Percentiles rank a stretch among this genome's conserved stretches.
These are phyloP conservation scores for Lagenidium giganteum DNA, from an alignment of 352 stramenopile genomes.

Conservation along the genomic window DNA sequence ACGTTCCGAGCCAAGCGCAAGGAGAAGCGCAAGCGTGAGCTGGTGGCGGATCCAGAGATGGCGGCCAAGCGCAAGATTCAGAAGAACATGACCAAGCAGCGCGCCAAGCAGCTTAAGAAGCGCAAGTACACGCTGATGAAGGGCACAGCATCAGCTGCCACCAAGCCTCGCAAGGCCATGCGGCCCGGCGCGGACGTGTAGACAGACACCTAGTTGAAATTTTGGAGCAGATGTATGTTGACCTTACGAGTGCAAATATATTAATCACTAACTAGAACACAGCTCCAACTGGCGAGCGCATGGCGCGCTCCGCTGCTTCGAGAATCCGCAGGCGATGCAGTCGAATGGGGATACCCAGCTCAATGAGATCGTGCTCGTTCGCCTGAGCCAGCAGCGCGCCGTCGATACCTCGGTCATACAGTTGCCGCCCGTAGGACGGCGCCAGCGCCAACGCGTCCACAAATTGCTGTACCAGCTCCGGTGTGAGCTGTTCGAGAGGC, in stretches of 20 bases:
- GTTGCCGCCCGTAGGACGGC: constrained; percentile 26
- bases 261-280: too few relatives aligned
- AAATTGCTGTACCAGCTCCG: constrained; percentile 39
- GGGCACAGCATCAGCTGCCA: constrained; percentile 57
- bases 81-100: constrained; percentile 83
- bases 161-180: constrained; percentile 45
- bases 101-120: constrained; percentile 82
- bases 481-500: constrained; percentile 28
- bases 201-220: constrained; percentile 4
- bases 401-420: constrained; percentile 55
- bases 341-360: constrained; percentile 59
- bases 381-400: constrained; percentile 48
- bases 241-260: too few relatives aligned
- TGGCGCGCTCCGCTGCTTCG: too few relatives aligned
- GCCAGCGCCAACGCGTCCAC: constrained; percentile 37
- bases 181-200: constrained; percentile 44
- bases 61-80: constrained; percentile 76
- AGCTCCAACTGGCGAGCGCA: too few relatives aligned
- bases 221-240: neutral
- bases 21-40: constrained; percentile 72
- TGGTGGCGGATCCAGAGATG: constrained; percentile 67
- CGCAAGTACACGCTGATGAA: constrained; percentile 86
- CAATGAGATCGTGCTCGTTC: constrained; percentile 49
- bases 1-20: constrained; percentile 67
- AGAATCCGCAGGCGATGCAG: constrained; percentile 76